Evolutionary conservation across 2,329 filamentous ascomycete genomes (phyloP).

Genomic region (Lecanicillium sp.): DNA sequence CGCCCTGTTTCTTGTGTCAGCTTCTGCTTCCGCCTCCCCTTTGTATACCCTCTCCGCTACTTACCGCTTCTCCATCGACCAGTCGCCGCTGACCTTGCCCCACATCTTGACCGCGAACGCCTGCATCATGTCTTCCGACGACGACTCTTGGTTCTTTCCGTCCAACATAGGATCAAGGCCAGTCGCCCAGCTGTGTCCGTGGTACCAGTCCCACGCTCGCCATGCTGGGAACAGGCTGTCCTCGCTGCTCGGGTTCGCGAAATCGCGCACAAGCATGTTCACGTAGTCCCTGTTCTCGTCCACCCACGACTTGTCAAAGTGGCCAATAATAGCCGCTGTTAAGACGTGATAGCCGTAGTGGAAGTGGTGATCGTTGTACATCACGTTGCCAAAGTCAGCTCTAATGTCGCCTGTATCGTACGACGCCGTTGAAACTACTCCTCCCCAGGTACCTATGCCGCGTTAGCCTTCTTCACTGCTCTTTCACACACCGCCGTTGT

Average conservation of each 20-base stretch:
- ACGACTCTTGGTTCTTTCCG: constrained; percentile 82
- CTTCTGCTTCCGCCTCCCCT: background rate
- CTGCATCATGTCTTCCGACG: constrained; percentile 84
- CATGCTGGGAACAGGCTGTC: constrained; percentile 77
- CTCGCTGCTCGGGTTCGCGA: constrained; percentile 64
- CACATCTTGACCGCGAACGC: constrained; percentile 90
- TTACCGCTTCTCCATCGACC: constrained; percentile 68
- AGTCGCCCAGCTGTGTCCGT: constrained; percentile 91
- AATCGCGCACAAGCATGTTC: constrained; percentile 76
- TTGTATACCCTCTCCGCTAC: constrained; percentile 11
- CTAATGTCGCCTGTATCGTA: constrained; percentile 64
- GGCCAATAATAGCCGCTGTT: constrained; percentile 73
- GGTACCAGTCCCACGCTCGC: constrained; percentile 86
- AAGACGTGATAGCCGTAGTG: constrained; percentile 89
- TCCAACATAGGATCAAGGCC: constrained; percentile 65
- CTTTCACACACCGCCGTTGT: constrained; percentile 10
- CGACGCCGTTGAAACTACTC: constrained; percentile 68
- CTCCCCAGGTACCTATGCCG: constrained; percentile 61
- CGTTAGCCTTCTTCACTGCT: constrained; percentile 14
- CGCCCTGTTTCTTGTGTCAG: constrained; percentile 39
- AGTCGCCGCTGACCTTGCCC: constrained; percentile 72
- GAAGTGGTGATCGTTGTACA: constrained; percentile 72
- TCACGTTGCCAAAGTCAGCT: constrained; percentile 84
- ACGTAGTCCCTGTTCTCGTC: constrained; percentile 69
- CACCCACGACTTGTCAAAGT: constrained; percentile 72